Base-by-base conservation (phyloP, 1,284 basidiomycete species). In the Limonomyces culmigenus region DNA sequence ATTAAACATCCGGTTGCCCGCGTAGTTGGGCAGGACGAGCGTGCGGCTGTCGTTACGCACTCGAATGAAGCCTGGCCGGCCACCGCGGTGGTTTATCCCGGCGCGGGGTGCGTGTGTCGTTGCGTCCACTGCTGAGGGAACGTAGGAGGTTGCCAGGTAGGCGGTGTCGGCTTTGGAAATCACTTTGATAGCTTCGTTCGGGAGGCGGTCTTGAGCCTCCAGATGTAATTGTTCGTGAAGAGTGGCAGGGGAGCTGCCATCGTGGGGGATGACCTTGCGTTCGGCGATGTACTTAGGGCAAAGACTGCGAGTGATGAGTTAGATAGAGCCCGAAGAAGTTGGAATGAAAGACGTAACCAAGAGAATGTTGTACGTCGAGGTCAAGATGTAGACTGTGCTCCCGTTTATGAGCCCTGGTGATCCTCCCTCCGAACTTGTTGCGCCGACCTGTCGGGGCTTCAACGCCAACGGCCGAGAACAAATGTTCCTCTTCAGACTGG, bases 231-330 rank as follows among this genome's bases (percentile, higher is more conserved):
- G 41, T 34, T 58, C 45, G 38, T 64, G 45, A 3, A 46, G 43
- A 16, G 74, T 48, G 3, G 39, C 43, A 0, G 70, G 63, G 8
- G 46, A 40, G 2, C 62, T 56, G 16, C 54, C 41, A 1, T 57
- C 48, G 40, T 60, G 50, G 1, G 66, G 54, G 15, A 53, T 45
- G 10, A 75, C 52, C 8, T 67, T 56, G 10, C 71, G 63, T 27
- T 66, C 45, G 34, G 62, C 70, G 44, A 77, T 76, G 43, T 78
- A 78, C 45, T 75, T 77, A 5, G 72, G 74, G 44, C 72, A 77
- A 38, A 74, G 73, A 27, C 74, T 77, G 25, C 25, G 25, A n/a
- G 25, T 8, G 25, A 8, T 8, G 8, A 8, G 19, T 36, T 23
- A 34, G 30, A 11, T 15, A 6, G 11, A 41, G 34, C 20, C 15